These are phyloP conservation scores for Stenocarpella maydis DNA, from an alignment of 2,329 filamentous ascomycete genomes.

Conservation along the genomic window DNA sequence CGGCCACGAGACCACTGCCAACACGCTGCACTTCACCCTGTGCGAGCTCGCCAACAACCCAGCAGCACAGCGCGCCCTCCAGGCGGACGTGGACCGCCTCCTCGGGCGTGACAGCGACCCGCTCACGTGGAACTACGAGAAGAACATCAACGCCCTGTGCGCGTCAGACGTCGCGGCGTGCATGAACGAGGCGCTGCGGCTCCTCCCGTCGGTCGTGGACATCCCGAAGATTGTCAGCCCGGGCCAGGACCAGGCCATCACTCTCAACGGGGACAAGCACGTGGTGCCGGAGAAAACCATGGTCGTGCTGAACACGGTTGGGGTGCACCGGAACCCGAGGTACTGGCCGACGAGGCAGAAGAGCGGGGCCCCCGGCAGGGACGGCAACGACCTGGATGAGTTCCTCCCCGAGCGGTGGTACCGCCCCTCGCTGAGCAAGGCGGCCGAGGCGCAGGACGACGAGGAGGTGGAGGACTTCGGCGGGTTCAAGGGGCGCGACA, in stretches of 20 bases:
- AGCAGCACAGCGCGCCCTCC: conserved; percentile 69
- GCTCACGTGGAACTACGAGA: conserved; percentile 75
- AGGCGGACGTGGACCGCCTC: conserved; percentile 73
- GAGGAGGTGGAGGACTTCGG: conserved; percentile 60
- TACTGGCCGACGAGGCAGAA: conserved; percentile 71
- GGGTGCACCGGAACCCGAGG: conserved; percentile 72
- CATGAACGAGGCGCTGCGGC: conserved; percentile 79
- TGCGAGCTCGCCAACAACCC: conserved; percentile 73
- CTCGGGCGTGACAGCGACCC: conserved; percentile 64
- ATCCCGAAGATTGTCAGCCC: conserved; percentile 73
- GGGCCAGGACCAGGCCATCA: conserved; percentile 62
- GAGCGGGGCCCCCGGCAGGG: conserved; percentile 51
- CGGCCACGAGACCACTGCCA: conserved; percentile 83
- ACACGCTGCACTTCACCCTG: conserved; percentile 75
- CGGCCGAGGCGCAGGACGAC: conserved; percentile 38
- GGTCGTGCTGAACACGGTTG: conserved; percentile 64
- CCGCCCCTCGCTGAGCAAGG: conserved; percentile 40
- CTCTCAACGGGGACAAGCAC: conserved; percentile 64
- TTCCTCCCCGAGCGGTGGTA: conserved; percentile 81
- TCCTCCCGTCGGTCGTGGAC: conserved; percentile 74
- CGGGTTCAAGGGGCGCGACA: conserved; percentile 67
- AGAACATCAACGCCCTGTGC: conserved; percentile 70
- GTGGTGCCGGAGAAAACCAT: conserved; percentile 64
- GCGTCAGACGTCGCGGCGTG: conserved; percentile 76
- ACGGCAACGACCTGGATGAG: conserved; percentile 66